These are phyloP conservation scores for Benincasa hispida DNA, from an alignment of 306 rosid genomes.

Conservation along the genomic window DNA sequence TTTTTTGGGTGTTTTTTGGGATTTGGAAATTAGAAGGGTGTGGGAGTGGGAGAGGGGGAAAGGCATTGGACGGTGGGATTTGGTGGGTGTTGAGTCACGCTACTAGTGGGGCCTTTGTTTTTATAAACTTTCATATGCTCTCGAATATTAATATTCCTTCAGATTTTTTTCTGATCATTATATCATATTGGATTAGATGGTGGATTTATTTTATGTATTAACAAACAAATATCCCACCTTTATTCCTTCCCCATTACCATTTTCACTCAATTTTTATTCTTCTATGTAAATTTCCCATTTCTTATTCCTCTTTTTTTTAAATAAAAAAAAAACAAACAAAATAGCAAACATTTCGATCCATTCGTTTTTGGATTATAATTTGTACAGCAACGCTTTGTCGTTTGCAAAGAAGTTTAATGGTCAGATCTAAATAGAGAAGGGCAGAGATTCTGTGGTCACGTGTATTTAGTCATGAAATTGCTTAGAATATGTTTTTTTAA, in stretches of 20 bases:
- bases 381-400: background rate
- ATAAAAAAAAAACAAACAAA: background rate
- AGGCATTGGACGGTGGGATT: slow-evolving; percentile 19
- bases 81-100: slow-evolving; percentile 24
- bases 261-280: background rate
- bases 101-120: slow-evolving; percentile 8
- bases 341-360: background rate
- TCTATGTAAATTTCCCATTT: background rate
- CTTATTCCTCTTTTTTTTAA: too few species aligned
- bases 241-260: slow-evolving; percentile 13
- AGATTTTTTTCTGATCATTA: background rate
- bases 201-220: slow-evolving; percentile 8
- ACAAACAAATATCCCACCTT: slow-evolving; percentile 10
- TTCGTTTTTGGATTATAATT: background rate
- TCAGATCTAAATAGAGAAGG: background rate
- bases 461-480: too few species aligned
- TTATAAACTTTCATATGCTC: slow-evolving; percentile 3
- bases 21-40: background rate
- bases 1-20: background rate
- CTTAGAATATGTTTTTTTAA: too few species aligned
- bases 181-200: slow-evolving; percentile 9
- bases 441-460: background rate
- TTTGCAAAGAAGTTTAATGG: background rate
- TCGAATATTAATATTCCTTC: slow-evolving; percentile 2
- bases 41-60: background rate